These are phyloP conservation scores for Hypericum androsaemum DNA, from an alignment of 345 rosid genomes.

Conservation along the genomic window DNA sequence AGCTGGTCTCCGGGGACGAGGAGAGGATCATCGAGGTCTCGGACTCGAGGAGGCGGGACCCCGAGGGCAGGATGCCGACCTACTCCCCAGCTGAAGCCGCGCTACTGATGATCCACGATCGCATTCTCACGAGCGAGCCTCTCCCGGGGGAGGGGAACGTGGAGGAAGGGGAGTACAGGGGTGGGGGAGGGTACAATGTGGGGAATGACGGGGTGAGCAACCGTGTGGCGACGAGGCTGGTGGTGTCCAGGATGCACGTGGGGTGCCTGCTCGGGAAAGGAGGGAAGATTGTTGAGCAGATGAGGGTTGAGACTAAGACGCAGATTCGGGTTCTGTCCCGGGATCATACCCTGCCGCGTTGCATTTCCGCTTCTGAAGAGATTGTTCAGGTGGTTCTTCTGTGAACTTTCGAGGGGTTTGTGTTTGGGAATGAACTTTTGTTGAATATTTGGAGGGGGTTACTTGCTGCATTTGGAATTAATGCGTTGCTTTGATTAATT, in stretches of 20 bases:
- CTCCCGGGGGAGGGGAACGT: too few species aligned
- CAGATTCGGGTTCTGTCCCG: conserved; percentile 96
- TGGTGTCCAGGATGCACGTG: conserved; percentile 87
- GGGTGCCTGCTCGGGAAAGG: conserved; percentile 97
- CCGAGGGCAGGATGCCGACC: conserved; percentile 88
- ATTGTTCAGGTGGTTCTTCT: conserved; percentile 77
- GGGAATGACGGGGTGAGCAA: conserved; percentile 26
- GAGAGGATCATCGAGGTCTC: conserved; percentile 97
- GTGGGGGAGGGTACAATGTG: conserved; percentile 15
- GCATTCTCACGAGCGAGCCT: too few species aligned
- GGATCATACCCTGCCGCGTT: conserved; percentile 77
- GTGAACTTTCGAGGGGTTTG: background rate
- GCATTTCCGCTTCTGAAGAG: conserved; percentile 77
- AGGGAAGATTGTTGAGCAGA: conserved; percentile 96
- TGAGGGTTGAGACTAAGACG: conserved; percentile 98
- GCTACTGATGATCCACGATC: conserved; percentile 65
- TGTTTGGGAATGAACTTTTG: too few species aligned
- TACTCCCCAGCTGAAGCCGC: conserved; percentile 98
- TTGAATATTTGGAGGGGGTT: too few species aligned
- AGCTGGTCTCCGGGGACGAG: conserved; percentile 75
- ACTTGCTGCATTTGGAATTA: too few species aligned
- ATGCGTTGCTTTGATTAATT: too few species aligned
- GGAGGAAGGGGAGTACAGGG: too few species aligned
- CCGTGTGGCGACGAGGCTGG: conserved; percentile 74
- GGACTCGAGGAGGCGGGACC: conserved; percentile 86